Base-by-base conservation (phyloP, 345 rosid genomes). In the Eucalyptus curtisii region DNA sequence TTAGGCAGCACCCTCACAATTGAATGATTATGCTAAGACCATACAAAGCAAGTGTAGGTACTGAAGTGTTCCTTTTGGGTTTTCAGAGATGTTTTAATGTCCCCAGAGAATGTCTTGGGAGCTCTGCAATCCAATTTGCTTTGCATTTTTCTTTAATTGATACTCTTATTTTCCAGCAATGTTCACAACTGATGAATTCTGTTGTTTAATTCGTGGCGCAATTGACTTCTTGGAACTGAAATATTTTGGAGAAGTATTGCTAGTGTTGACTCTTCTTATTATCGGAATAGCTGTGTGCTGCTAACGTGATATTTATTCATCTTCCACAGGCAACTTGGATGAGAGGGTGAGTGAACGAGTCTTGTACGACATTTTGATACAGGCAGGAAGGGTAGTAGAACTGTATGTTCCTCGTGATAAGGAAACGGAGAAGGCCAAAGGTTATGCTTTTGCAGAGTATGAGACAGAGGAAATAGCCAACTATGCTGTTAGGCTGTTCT, bases 401-500 rank as follows among this genome's bases (percentile, higher is more conserved):
- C 91, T 98, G 88, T 91, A 97, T 90, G 93, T 98, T 47, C 99
- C 99, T 87, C 94, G 96, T 30, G 99, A 98, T 89, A 94, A 91
- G 90, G 98, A 96, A 89, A 96, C 98, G 24, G 98, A 96, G 86
- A 95, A 88, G 89, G 97, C 97, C 50, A 96, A 96, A 93, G 98
- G 99, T 22, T 97, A 88, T 87, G 99, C 99, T 3, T 98, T 97
- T 88, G 99, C 95, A 7, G 97, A 96, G 92, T 98, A 94, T 49
- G 99, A 98, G 86, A 24, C 96, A 44, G 96, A 94, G 88, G 97
- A 97, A 89, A 92, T 96, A 90, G 99, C 99, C 2, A 95, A 97
- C 33, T 98, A 98, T 90, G 99, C 99, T 53, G 96, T 97, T 61
- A 96, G 92, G 95, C 98, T 97, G 85, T 98, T 97, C 93, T 92